phyloP scores from a whole-genome alignment of 345 rosid genomes.

The Boechera divaricarpa region DNA sequence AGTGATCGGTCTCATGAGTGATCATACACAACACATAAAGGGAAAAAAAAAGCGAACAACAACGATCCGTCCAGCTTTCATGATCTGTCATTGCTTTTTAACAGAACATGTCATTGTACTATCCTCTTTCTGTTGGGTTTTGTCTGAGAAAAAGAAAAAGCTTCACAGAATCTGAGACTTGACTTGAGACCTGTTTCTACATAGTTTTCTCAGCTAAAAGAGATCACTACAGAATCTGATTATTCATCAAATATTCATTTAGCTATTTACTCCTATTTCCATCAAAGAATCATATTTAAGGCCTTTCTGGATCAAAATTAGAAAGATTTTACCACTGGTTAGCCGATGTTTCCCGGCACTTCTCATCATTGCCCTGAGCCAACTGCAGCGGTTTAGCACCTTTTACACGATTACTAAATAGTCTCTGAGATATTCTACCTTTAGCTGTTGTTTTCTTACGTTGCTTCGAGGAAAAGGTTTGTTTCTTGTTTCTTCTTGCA shows the following conservation, averaged over 20 bases:
- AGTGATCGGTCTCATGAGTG: slow-evolving; percentile 29
- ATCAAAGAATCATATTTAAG: slow-evolving; percentile 10
- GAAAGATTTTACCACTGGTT: slow-evolving; percentile 69
- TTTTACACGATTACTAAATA: slow-evolving; percentile 55
- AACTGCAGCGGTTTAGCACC: slow-evolving; percentile 60
- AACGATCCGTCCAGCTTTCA: slow-evolving; percentile 37
- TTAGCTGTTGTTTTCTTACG: slow-evolving; percentile 67
- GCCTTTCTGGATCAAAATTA: neutral
- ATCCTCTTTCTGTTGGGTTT: slow-evolving; percentile 27
- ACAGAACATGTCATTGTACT: slow-evolving; percentile 25
- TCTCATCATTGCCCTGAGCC: slow-evolving; percentile 60
- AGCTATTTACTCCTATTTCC: neutral
- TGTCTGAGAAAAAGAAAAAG: slow-evolving; percentile 20
- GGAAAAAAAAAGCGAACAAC: slow-evolving; percentile 22
- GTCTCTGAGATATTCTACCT: slow-evolving; percentile 65
- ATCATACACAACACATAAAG: slow-evolving; percentile 32
- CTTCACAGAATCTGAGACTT: slow-evolving; percentile 1
- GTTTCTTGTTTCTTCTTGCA: slow-evolving; percentile 56
- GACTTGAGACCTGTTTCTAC: slow-evolving; percentile 13
- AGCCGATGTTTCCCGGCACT: slow-evolving; percentile 72
- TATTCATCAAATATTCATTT: neutral
- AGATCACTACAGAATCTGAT: slow-evolving; percentile 25
- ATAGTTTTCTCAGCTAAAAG: neutral
- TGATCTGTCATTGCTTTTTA: slow-evolving; percentile 39
- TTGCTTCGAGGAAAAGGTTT: slow-evolving; percentile 65